phyloP scores from a whole-genome alignment of 2,329 filamentous ascomycete genomes.

The Epichloe gansuensis region DNA sequence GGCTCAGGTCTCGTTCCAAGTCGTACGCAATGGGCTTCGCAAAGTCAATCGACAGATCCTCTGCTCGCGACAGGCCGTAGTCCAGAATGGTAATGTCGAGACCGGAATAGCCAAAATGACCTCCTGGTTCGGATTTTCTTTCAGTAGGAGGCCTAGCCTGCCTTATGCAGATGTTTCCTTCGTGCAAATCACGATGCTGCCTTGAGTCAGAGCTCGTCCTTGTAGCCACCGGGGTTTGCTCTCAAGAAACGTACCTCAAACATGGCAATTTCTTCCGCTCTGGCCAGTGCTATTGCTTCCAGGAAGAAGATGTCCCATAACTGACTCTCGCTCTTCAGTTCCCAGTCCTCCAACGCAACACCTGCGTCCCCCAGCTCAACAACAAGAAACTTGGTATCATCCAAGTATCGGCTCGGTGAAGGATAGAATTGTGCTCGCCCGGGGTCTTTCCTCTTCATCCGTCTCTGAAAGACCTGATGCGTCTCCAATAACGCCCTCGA shows the following conservation, averaged over 20 bases:
- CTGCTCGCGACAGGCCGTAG: constrained; percentile 50
- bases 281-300: constrained; percentile 44
- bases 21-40: constrained; percentile 38
- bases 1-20: constrained; percentile 43
- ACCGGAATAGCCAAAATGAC: constrained; percentile 44
- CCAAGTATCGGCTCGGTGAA: constrained; percentile 45
- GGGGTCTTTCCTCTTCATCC: constrained; percentile 40
- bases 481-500: constrained; percentile 42
- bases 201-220: constrained; percentile 4
- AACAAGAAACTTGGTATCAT: constrained; percentile 45
- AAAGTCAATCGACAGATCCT: constrained; percentile 25
- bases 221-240: background rate
- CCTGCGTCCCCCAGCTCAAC: constrained; percentile 53
- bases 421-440: constrained; percentile 48
- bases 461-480: constrained; percentile 44
- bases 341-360: constrained; percentile 44
- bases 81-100: constrained; percentile 52
- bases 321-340: constrained; percentile 34
- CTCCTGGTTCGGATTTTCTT: constrained; percentile 16
- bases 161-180: constrained; percentile 50
- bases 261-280: constrained; percentile 42
- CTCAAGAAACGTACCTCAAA: constrained; percentile 39
- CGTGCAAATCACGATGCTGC: constrained; percentile 52
- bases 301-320: constrained; percentile 53
- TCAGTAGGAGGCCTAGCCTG: constrained; percentile 24